Evolutionary conservation across 2,329 filamentous ascomycete species (phyloP), one percentile per base, ranked within the genome.

Genomic region (Aspergillus vadensis): DNA sequence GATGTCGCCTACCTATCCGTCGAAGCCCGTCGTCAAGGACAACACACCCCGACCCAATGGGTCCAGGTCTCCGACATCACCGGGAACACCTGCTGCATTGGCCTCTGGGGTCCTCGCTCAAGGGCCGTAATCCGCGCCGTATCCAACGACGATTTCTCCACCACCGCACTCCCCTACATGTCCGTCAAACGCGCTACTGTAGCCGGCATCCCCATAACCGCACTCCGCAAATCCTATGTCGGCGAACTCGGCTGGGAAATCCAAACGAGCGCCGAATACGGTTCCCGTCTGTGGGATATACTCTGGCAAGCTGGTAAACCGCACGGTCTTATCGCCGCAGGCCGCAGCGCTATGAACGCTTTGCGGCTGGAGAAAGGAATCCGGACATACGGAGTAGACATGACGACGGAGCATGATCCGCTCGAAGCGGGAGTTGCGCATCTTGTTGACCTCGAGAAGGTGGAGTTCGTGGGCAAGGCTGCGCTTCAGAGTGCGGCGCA

Each of bases 241-340:
- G 86, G 86, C 5, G 86, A 88, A 65, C 73, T 79, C 0, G 86
- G 86, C 1, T 88, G 85, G 85, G 86, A 88, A 68, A 80, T 88
- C 19, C 84, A 86, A 61, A 80, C 85, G 1, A 86, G 78, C 36
- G 83, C 86, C 0, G 86, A 88, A 25, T 81, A 83, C 43, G 86
- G 86, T 0, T 80, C 80, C 12, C 75, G 79, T 1, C 74, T 88
- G 0, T 88, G 86, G 86, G 85, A 88, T 62, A 76, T 77, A 0
- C 72, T 88, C 1, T 86, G 75, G 77, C 70, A 81, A 32, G 83
- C 84, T 1, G 86, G 86, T 0, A 80, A 83, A 62, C 66, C 75
- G 0, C 78, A 85, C 14, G 86, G 85, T 1, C 70, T 88, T 3
- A 76, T 88, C 14, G 84, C 86, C 0, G 86, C 83, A 0, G 86